A percentile compares a stretch with the other conserved stretches of the same genome.
phyloP scores from a whole-genome alignment of 331 rosid species.

The Prunus yedoensis region DNA sequence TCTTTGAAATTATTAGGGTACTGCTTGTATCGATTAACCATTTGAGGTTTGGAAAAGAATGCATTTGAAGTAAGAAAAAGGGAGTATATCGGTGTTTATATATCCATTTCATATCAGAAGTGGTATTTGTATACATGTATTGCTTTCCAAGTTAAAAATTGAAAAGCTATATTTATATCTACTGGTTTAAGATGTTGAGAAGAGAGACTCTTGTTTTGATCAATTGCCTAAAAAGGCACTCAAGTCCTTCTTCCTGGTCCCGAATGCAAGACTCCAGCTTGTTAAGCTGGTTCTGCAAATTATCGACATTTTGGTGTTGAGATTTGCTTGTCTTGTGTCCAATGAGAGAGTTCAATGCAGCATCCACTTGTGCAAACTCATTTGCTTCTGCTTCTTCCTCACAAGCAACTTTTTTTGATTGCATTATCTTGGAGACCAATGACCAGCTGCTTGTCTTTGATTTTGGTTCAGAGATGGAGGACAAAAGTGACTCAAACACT shows the following conservation, averaged over 20 bases:
- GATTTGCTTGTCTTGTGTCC: no score
- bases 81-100: no score
- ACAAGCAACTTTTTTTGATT: slow-evolving; percentile 20
- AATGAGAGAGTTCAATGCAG: neutral
- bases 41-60: no score
- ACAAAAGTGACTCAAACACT: slow-evolving; percentile 34
- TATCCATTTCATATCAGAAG: no score
- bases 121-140: no score
- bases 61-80: no score
- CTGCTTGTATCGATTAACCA: no score
- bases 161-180: no score
- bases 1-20: no score
- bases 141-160: no score
- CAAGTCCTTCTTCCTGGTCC: slow-evolving; percentile 31
- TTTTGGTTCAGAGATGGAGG: neutral
- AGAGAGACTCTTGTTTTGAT: slow-evolving; percentile 32
- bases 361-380: slow-evolving; percentile 18
- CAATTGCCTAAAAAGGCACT: slow-evolving; percentile 24
- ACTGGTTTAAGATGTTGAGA: slow-evolving; percentile 28
- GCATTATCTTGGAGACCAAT: slow-evolving; percentile 36
- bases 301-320: neutral
- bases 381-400: slow-evolving; percentile 9
- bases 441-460: slow-evolving; percentile 22
- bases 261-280: slow-evolving; percentile 26
- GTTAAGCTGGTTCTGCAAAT: slow-evolving; percentile 11